Evolutionary conservation across 345 rosid genomes (phyloP).

Genomic region (rapeseed (Brassica napus)): Da-Ae NC_063446.1:28023501-28024000

Average conservation of each 20-base stretch:
- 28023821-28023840: constrained; percentile 64
- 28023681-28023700: constrained; percentile 76
- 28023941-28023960: not conserved
- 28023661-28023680: constrained; percentile 45
- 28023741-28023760: constrained; percentile 26
- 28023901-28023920: constrained; percentile 14
- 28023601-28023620: constrained; percentile 82
- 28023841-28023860: constrained; percentile 31
- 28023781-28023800: constrained; percentile 47
- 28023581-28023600: constrained; percentile 71
- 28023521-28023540: constrained; percentile 76
- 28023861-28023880: constrained; percentile 33
- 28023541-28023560: constrained; percentile 83
- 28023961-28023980: not conserved
- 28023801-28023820: constrained; percentile 51
- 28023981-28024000: not conserved
- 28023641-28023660: constrained; percentile 59
- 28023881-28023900: constrained; percentile 22
- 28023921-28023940: not conserved
- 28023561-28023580: constrained; percentile 74
- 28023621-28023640: constrained; percentile 65
- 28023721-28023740: not conserved
- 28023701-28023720: constrained; percentile 47
- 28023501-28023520: constrained; percentile 73
- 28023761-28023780: constrained; percentile 59